Conservation (phyloP, 2,329 filamentous ascomycete species). For the Stylonectria norvegica region DNA sequence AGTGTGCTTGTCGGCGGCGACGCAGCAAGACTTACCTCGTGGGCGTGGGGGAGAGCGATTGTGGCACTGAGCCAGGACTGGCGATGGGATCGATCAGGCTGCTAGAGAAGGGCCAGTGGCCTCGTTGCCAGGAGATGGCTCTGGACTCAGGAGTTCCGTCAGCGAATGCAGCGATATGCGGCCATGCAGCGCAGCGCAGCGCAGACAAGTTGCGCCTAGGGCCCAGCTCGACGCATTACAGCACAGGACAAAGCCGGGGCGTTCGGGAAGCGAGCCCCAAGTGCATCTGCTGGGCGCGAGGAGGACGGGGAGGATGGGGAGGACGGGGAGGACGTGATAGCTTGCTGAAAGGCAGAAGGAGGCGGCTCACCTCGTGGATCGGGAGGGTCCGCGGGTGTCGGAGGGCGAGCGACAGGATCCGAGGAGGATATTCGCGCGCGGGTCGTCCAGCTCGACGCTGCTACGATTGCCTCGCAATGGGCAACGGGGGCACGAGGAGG, state of each 20-base stretch:
- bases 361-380: conserved; percentile 30
- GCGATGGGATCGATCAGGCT: conserved; percentile 11
- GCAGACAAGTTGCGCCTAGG: too few species aligned
- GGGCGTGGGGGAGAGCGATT: conserved; percentile 8
- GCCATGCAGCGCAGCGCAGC: conserved; percentile 9
- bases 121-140: conserved; percentile 20
- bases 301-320: conserved; percentile 19
- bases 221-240: conserved; percentile 10
- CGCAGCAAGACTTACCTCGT: conserved; percentile 18
- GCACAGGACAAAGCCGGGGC: conserved; percentile 22
- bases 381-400: too few species aligned
- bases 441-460: conserved; percentile 36
- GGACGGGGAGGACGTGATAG: conserved; percentile 6
- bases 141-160: conserved; percentile 17
- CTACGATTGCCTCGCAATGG: conserved; percentile 40
- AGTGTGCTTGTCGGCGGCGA: conserved; percentile 4
- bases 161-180: conserved; percentile 19
- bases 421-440: conserved; percentile 24
- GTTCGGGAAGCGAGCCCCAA: conserved; percentile 13
- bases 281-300: conserved; percentile 13
- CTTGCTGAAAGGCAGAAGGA: conserved; percentile 9
- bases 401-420: conserved; percentile 24
- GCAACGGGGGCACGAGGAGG: conserved; percentile 32
- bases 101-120: conserved; percentile 14
- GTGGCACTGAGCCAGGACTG: conserved; percentile 17